Evolutionary conservation across 1,284 basidiomycete genomes (phyloP).

Genomic region (Cutaneotrichosporon dermatis): DNA sequence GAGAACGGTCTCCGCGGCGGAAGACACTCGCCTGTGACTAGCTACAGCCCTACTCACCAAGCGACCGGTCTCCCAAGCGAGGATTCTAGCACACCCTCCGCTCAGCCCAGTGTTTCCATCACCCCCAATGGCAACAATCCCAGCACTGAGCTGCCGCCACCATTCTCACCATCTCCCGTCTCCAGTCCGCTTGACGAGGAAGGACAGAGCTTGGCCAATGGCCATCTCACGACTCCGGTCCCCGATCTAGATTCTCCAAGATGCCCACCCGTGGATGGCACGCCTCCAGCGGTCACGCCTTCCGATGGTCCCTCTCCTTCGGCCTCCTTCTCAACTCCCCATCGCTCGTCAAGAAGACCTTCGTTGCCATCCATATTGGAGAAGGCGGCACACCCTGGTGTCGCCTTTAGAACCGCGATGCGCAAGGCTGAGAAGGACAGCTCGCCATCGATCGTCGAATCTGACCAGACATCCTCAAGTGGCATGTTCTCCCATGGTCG

Average conservation of each 20-base stretch:
- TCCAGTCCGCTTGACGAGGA: constrained; percentile 2
- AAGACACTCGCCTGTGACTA: neutral
- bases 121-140: constrained; percentile 3
- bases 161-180: constrained; percentile 1
- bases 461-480: constrained; percentile 2
- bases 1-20: constrained; percentile 8
- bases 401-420: constrained; percentile 35
- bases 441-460: constrained; percentile 12
- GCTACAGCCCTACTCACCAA: neutral
- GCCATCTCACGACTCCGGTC: neutral
- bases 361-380: constrained; percentile 49
- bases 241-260: neutral
- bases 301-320: neutral
- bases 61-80: neutral
- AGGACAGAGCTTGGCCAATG: neutral
- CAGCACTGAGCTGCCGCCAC: constrained; percentile 3
- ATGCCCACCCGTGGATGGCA: neutral
- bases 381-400: constrained; percentile 41
- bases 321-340: neutral
- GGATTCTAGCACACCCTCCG: neutral
- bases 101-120: neutral
- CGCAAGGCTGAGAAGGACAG: constrained; percentile 16
- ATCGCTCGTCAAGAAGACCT: constrained; percentile 37
- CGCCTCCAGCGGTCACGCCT: no score
- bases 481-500: constrained; percentile 20